A percentile compares a stretch with the other conserved stretches of the same genome.
Conservation (phyloP, 345 rosid species). For the Tarenaya hassleriana region DNA sequence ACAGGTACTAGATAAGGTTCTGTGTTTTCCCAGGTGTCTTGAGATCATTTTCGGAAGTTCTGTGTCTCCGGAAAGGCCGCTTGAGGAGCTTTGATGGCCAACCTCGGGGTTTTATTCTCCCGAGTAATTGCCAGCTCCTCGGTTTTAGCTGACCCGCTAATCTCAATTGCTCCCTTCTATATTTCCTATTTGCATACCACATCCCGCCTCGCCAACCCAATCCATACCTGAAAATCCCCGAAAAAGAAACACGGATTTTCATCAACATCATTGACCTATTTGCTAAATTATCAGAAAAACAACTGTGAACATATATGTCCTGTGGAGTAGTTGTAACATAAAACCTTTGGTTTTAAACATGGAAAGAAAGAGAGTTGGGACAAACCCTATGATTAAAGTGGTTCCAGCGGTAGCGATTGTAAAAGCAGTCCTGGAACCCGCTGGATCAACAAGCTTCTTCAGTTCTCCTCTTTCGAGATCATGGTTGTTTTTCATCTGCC, state of each 20-base stretch:
- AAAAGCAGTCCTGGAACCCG: conserved; percentile 40
- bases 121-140: conserved; percentile 60
- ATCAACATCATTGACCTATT: conserved; percentile 9
- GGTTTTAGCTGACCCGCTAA: conserved; percentile 64
- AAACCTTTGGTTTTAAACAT: too few species aligned
- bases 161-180: conserved; percentile 77
- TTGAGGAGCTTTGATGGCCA: conserved; percentile 45
- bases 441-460: conserved; percentile 72
- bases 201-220: conserved; percentile 94
- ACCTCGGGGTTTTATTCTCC: conserved; percentile 48
- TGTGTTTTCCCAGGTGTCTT: too few species aligned
- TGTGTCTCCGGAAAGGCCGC: conserved; percentile 39
- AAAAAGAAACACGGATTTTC: not conserved
- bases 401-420: conserved; percentile 73
- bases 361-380: not conserved
- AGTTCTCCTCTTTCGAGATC: conserved; percentile 60
- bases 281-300: too few species aligned
- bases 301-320: too few species aligned
- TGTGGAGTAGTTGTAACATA: too few species aligned
- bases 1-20: too few species aligned
- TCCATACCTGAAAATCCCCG: conserved; percentile 48
- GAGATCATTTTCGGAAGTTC: too few species aligned
- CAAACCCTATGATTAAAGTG: conserved; percentile 73
- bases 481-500: conserved; percentile 54
- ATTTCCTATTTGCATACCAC: conserved; percentile 84